phyloP scores from a whole-genome alignment of 2,329 filamentous ascomycete genomes.

The Fusarium veterinarium region DNA sequence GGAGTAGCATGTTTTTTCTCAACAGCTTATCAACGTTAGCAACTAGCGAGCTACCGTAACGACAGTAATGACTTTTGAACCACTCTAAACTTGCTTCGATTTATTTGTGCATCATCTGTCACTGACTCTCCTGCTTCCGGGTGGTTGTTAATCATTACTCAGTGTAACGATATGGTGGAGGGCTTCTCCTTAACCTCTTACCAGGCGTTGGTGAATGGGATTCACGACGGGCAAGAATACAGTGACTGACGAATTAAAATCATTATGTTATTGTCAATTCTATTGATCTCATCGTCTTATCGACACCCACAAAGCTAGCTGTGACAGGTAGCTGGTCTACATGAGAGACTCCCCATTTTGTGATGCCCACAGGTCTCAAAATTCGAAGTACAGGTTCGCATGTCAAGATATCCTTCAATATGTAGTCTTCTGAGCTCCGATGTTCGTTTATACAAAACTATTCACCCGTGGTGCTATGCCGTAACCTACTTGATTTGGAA shows the following conservation, averaged over 20 bases:
- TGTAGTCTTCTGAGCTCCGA: background rate
- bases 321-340: background rate
- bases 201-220: background rate
- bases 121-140: background rate
- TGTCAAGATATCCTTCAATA: background rate
- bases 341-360: background rate
- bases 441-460: background rate
- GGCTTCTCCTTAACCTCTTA: background rate
- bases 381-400: background rate
- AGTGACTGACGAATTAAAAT: background rate
- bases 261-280: background rate
- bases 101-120: background rate
- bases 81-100: background rate
- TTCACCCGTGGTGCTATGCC: constrained; percentile 8
- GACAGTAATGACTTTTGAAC: constrained; percentile 27
- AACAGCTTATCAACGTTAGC: constrained; percentile 1
- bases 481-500: constrained; percentile 26
- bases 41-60: constrained; percentile 15
- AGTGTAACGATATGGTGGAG: background rate
- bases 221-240: background rate
- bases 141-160: background rate
- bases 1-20: constrained; percentile 20
- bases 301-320: background rate
- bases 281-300: background rate
- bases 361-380: background rate